These are phyloP conservation scores for Phytopythium vexans DNA, from an alignment of 352 stramenopile genomes.

Conservation along the genomic window DNA sequence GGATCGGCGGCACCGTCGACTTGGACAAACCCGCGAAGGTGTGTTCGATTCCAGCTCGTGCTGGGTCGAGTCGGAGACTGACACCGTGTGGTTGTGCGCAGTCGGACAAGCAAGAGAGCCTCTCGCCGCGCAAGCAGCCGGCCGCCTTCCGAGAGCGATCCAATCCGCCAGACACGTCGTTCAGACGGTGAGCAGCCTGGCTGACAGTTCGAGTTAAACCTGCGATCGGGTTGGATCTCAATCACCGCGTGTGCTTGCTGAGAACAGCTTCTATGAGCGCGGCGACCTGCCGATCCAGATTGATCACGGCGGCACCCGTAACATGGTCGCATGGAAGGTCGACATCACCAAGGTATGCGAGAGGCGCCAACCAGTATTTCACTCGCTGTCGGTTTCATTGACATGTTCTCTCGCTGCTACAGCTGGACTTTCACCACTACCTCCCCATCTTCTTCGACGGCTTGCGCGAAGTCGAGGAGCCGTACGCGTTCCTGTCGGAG, in stretches of 20 bases:
- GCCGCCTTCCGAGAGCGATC: constrained; percentile 90
- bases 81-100: constrained; percentile 1
- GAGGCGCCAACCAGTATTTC: not conserved
- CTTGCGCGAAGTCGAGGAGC: constrained; percentile 94
- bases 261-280: constrained; percentile 85
- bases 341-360: constrained; percentile 85
- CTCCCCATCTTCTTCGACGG: constrained; percentile 98
- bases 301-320: constrained; percentile 94
- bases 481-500: constrained; percentile 96
- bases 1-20: constrained; percentile 81
- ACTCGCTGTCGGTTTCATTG: not conserved
- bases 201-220: not conserved
- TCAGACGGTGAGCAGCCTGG: constrained; percentile 35
- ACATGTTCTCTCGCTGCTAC: not conserved
- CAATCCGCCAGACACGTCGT: constrained; percentile 92
- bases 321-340: constrained; percentile 97
- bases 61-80: not conserved
- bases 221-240: not conserved
- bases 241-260: not conserved
- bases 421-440: constrained; percentile 98
- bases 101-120: constrained; percentile 33
- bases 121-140: constrained; percentile 53
- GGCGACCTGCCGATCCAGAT: constrained; percentile 97
- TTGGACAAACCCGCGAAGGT: constrained; percentile 50
- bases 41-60: not conserved